Evolutionary conservation across 257 asterid genomes (phyloP), one percentile per base, ranked within the genome.

Genomic region (Mentha longifolia): DNA sequence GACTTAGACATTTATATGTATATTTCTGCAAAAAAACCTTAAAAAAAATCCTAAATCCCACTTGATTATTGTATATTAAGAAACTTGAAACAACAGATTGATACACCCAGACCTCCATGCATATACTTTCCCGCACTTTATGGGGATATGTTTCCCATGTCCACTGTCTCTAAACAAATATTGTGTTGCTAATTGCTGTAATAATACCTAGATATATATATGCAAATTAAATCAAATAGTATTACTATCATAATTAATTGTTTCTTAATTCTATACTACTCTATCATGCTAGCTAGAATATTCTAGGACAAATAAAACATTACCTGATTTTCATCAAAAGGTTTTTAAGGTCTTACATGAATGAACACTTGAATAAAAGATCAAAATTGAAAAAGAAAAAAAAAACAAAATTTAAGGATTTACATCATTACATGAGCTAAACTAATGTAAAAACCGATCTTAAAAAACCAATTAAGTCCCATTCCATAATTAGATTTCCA

Each of bases 71-170:
- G 12, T 42, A 42, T 42, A 42, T 42, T 42, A 9, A 42, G 39
- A 35, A 35, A 35, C 8, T 35, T 5, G 8, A 35, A 35, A 35
- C 39, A 35, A 35, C 39, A 35, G 39, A 35, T 35, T 35, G 5
- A 35, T 35, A 28, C 31, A 28, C 31, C 31, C 31, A 28, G 31
- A 28, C 31, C 31, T 28, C 31, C 31, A 28, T 28, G 31, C 31
- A 28, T 28, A 28, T 28, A 54, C 85, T 86, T 81, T 82, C 79
- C 97, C 97, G 88, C 84, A 81, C 82, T 87, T 91, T 84, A 81
- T 84, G 97, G 95, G 85, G 81, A 80, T 73, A 77, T 91, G 96
- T 89, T 84, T 89, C 95, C 95, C 88, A 82, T 80, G 84, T 79
- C 78, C 78, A 74, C 66, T 79, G 81, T 83, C 86, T 76, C 81